These are phyloP conservation scores for Gossypioides kirkii DNA, from an alignment of 345 rosid species.

Conservation along the genomic window DNA sequence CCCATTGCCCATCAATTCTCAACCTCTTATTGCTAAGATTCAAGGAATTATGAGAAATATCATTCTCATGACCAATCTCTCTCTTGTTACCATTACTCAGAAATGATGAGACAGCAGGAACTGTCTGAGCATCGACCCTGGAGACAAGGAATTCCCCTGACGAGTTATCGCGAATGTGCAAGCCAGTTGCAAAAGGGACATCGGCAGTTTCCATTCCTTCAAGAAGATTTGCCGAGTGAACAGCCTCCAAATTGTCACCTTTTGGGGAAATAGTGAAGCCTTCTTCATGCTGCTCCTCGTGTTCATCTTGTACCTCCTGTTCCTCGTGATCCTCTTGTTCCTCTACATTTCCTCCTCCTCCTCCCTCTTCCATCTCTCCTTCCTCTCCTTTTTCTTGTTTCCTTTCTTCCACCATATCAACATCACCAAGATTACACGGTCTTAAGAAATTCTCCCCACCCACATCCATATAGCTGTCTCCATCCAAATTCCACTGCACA, in stretches of 20 bases:
- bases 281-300: slow-evolving; percentile 27
- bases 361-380: slow-evolving; percentile 30
- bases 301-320: background rate
- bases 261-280: slow-evolving; percentile 44
- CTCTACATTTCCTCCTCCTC: slow-evolving; percentile 34
- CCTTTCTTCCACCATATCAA: slow-evolving; percentile 20
- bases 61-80: slow-evolving; percentile 49
- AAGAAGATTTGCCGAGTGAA: slow-evolving; percentile 52
- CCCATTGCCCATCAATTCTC: slow-evolving; percentile 56
- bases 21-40: slow-evolving; percentile 57
- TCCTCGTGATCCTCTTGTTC: slow-evolving; percentile 21
- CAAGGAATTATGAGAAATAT: slow-evolving; percentile 40
- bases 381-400: slow-evolving; percentile 22
- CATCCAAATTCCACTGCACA: slow-evolving; percentile 41
- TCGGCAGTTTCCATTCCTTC: slow-evolving; percentile 55
- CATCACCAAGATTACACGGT: slow-evolving; percentile 31
- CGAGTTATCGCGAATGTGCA: slow-evolving; percentile 43
- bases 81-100: slow-evolving; percentile 59
- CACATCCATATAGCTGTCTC: slow-evolving; percentile 25
- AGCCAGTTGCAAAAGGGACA: slow-evolving; percentile 44
- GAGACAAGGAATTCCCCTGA: slow-evolving; percentile 56
- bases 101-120: slow-evolving; percentile 44
- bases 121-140: slow-evolving; percentile 44
- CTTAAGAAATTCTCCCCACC: slow-evolving; percentile 38
- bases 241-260: slow-evolving; percentile 38